These are phyloP conservation scores for Ceratocystis smalleyi DNA, from an alignment of 2,329 filamentous ascomycete genomes.

Conservation along the genomic window DNA sequence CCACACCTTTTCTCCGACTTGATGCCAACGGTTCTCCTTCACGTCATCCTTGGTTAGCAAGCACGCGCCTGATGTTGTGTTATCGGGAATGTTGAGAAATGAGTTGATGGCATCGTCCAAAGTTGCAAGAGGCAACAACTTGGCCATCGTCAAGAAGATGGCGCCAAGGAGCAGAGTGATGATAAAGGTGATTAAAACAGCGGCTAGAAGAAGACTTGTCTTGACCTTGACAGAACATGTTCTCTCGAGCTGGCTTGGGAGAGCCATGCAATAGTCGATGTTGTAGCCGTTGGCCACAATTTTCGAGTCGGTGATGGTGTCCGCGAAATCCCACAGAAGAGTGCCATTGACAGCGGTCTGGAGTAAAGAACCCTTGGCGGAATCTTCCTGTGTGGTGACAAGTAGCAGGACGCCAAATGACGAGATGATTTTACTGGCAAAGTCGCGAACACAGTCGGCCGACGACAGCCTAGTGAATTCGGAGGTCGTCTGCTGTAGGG, in stretches of 20 bases:
- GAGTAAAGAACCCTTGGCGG: constrained; percentile 22
- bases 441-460: constrained; percentile 23
- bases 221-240: constrained; percentile 31
- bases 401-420: constrained; percentile 25
- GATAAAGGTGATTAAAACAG: constrained; percentile 29
- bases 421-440: constrained; percentile 23
- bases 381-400: constrained; percentile 20
- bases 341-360: constrained; percentile 23
- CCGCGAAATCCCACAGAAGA: constrained; percentile 17
- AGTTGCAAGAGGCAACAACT: constrained; percentile 32
- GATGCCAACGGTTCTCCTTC: constrained; percentile 29
- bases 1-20: constrained; percentile 31
- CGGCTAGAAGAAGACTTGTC: constrained; percentile 29
- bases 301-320: constrained; percentile 3
- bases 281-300: constrained; percentile 2
- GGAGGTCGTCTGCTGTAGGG: constrained; percentile 22
- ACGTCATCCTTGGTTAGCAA: constrained; percentile 35
- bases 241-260: constrained; percentile 17
- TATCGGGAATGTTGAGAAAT: constrained; percentile 33
- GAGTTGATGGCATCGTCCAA: constrained; percentile 37
- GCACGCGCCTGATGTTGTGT: constrained; percentile 29
- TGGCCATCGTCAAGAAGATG: constrained; percentile 27
- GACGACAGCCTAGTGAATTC: constrained; percentile 22
- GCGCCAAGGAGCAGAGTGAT: constrained; percentile 23
- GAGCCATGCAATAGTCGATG: constrained; percentile 24